Base-by-base conservation (phyloP, 495 filamentous ascomycete genomes). In the Antarctomyces pellizariae region DNA sequence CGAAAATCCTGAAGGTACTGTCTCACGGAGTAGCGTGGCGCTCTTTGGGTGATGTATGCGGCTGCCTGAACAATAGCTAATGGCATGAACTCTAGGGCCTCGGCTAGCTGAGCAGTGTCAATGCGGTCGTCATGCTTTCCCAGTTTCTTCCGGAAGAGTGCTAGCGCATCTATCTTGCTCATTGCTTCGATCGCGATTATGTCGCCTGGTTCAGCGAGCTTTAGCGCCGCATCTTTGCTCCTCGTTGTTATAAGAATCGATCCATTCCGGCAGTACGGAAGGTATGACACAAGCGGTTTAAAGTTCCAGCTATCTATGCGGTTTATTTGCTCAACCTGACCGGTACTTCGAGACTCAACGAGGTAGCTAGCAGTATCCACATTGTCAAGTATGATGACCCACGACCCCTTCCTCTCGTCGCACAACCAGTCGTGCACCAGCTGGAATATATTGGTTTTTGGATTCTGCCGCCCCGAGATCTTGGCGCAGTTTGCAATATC, bases 21-120 rank as follows among this genome's bases (percentile, higher is more conserved):
- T 29, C 18, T 17, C 13, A 55, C 26, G 0, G 48, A 46, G 32
- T 16, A 38, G 3, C 50, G 34, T 0, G 34, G 37, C 16, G 7
- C 16, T 19, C 39, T 36, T 16, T 42, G 32, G n/a, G 8, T 28
- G 33, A 60, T 56, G 26, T 49, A 62, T 13, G 45, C 41, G 7
- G 50, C 48, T 4, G 57, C 55, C 34, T 62, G 52, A 7, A 45
- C 36, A 25, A 60, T 54, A 1, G 55, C 53, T 10, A 62, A 54
- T 10, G 57, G 53, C 38, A 62, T 50, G 22, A 26, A 53, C n/a
- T 57, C 51, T 4, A 60, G 44, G 17, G 24, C 40, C 27, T 18
- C 34, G 2, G 30, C 30, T 0, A 58, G 38, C 6, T 41, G 16
- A 17, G 22, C 21, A 18, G 18, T 34, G 24, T 34, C 31, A 10